phyloP scores from a whole-genome alignment of 1,139 yeast species.

The Candida sanyaensis region DNA sequence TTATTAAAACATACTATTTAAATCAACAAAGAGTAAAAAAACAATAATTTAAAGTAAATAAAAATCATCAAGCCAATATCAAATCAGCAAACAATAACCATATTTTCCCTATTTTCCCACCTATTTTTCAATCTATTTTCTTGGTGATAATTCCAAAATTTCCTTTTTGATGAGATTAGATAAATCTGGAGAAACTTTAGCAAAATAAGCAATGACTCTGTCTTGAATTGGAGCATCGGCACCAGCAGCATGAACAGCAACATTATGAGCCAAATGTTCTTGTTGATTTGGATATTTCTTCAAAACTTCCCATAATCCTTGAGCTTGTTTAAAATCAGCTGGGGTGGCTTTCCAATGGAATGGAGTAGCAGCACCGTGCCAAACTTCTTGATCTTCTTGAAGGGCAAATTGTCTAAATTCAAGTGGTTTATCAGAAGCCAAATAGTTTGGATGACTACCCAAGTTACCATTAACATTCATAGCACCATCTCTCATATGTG shows the following conservation, averaged over 20 bases:
- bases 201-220: constrained; percentile 74
- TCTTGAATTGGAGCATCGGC: constrained; percentile 82
- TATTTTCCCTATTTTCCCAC: no score
- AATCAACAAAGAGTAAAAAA: neutral
- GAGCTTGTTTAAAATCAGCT: constrained; percentile 70
- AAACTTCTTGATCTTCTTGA: constrained; percentile 75
- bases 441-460: constrained; percentile 82
- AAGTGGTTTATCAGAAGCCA: constrained; percentile 59
- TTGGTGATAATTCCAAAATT: constrained; percentile 55
- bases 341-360: constrained; percentile 84
- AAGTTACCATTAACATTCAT: constrained; percentile 84
- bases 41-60: neutral
- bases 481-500: constrained; percentile 83
- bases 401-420: constrained; percentile 44
- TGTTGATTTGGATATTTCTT: constrained; percentile 80
- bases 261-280: constrained; percentile 78
- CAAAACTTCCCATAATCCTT: constrained; percentile 69
- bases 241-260: constrained; percentile 69
- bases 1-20: no score
- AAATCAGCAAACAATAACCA: no score
- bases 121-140: constrained; percentile 40
- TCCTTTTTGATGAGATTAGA: constrained; percentile 62
- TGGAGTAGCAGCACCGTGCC: constrained; percentile 86
- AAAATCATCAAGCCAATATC: neutral
- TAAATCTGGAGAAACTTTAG: constrained; percentile 69